Evolutionary conservation across 352 stramenopile species (phyloP).

Genomic region (Elongisporangium prolatum): DNA sequence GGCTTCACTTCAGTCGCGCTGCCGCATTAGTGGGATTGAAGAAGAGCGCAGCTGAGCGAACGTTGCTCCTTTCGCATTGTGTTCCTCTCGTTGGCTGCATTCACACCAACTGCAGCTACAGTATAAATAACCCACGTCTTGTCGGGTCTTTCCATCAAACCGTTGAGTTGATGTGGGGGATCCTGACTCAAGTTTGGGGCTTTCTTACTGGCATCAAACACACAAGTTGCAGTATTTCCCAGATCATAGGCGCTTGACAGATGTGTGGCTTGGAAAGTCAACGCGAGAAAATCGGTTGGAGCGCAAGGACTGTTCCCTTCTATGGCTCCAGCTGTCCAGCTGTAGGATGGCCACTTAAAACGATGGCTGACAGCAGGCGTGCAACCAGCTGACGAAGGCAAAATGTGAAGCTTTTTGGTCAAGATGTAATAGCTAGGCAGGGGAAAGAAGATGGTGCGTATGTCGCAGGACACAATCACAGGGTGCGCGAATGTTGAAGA

Average conservation of each 20-base stretch:
- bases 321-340: background rate
- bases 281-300: background rate
- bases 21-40: background rate
- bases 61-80: background rate
- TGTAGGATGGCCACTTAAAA: background rate
- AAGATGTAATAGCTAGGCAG: background rate
- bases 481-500: background rate
- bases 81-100: background rate
- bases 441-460: background rate
- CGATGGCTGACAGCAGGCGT: background rate
- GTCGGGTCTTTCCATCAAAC: background rate
- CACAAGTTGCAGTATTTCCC: background rate
- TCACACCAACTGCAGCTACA: background rate
- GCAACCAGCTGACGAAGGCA: background rate
- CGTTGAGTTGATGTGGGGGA: background rate
- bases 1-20: background rate
- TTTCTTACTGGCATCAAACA: background rate
- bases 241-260: background rate
- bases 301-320: background rate
- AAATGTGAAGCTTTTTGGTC: background rate
- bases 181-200: background rate
- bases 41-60: background rate
- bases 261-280: background rate
- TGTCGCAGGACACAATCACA: background rate
- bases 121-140: background rate